Evolutionary conservation across 306 rosid species (phyloP), one percentile per base, ranked within the genome.

Genomic region (Cucurbita maxima): DNA sequence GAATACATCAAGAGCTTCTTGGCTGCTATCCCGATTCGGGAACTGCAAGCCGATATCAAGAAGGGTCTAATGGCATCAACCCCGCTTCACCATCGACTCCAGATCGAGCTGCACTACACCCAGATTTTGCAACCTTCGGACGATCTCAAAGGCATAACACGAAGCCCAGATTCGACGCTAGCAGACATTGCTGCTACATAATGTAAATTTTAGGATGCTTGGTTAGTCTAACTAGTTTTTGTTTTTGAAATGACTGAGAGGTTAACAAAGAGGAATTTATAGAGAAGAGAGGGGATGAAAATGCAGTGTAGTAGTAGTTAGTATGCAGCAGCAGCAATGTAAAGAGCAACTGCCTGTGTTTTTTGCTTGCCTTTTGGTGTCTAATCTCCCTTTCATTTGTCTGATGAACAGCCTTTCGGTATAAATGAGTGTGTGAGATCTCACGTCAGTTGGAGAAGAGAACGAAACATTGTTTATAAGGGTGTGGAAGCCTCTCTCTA

Each of bases 21-120:
- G 88, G 99, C 99, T 68, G 96, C 99, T 20, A 91, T 95, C 62
- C 99, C 99, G 40, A 83, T 95, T 37, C 86, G 99, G 83, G 97
- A 95, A 78, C 58, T 95, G 83, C 97, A 91, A 83, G 91, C 92
- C 53, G 99, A 95, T 84, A 87, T 95, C 11, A 95, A 87, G 86
- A 95, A 89, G 79, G 99, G 99, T 75, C 79, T 93, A 78, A 83
- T 88, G 83, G 79, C 96, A 40, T 82, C 97, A 40, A 84, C 91
- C 7, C 99, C 92, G 7, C 86, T 95, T 79, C 99, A 95, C 77
- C 99, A 91, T 10, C 86, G 99, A 5, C 83, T 95, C 47, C 99
- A 95, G 81, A 95, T 95, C 61, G 99, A 95, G 81, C 83, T 95
- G 76, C 88, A 88, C 82, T 95, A 86, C 85, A 91, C 97, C 70